A percentile compares a stretch with the other conserved stretches of the same genome.
These are phyloP conservation scores for Eragrostis curvula DNA, from an alignment of 176 grass and related monocot species.

Conservation along the genomic window DNA sequence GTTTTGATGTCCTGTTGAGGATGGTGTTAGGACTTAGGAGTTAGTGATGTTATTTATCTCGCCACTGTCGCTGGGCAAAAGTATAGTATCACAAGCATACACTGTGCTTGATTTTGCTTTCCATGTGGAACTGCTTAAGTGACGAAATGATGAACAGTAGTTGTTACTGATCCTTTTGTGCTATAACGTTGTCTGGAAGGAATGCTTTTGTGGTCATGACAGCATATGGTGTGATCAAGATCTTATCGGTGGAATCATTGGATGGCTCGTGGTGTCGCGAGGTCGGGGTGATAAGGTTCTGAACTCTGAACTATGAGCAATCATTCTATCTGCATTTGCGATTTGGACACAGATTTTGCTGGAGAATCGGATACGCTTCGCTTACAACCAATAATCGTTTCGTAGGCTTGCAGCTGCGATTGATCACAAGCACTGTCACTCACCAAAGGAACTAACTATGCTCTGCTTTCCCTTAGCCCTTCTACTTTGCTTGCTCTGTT, in stretches of 20 bases:
- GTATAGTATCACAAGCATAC: constrained; percentile 33
- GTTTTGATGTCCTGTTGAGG: background rate
- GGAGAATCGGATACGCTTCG: background rate
- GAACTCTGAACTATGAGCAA: too few relatives aligned
- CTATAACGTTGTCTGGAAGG: constrained; percentile 21
- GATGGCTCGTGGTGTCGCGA: background rate
- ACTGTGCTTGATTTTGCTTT: constrained; percentile 39
- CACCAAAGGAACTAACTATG: background rate
- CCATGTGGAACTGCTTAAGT: background rate
- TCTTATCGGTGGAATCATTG: constrained; percentile 8
- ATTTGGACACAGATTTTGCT: background rate
- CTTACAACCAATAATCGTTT: background rate
- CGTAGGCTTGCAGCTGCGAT: background rate
- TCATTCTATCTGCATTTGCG: constrained; percentile 10
- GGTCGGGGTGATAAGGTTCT: background rate
- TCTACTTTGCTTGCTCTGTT: background rate
- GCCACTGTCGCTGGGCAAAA: constrained; percentile 9
- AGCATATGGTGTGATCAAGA: background rate
- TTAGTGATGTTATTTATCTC: constrained; percentile 25
- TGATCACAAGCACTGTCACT: background rate
- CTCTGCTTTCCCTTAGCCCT: background rate
- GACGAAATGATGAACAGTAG: background rate
- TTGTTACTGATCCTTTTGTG: background rate
- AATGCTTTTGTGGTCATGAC: background rate
- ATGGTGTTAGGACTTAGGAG: background rate